Conservation (phyloP, 78 protist species). For the Paratrimastix pyriformis region DNA sequence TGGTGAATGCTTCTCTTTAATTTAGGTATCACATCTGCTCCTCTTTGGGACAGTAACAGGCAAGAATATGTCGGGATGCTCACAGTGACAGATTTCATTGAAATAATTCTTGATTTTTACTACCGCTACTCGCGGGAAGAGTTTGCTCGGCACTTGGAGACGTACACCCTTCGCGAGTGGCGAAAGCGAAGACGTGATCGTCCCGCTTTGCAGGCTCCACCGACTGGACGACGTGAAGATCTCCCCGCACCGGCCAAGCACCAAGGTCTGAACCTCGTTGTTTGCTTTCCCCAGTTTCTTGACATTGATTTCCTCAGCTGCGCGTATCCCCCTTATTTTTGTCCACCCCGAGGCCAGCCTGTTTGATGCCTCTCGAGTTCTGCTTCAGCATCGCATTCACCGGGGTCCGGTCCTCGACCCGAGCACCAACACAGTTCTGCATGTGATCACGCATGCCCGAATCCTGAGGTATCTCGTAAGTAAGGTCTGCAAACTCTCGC, state of each 20-base stretch:
- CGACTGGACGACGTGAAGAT: background rate
- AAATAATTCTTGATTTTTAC: conserved; percentile 34
- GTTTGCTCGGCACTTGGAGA: conserved; percentile 11
- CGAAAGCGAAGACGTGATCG: background rate
- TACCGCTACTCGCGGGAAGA: background rate
- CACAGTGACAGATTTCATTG: conserved; percentile 52
- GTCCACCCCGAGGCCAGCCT: conserved; percentile 29
- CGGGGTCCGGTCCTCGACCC: conserved; percentile 47
- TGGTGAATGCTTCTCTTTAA: background rate
- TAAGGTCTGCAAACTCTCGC: background rate
- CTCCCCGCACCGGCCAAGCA: background rate
- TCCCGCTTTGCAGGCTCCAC: background rate
- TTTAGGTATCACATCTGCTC: conserved; percentile 29
- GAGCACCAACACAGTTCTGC: conserved; percentile 13
- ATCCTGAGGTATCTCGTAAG: conserved; percentile 24
- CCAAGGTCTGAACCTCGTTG: background rate
- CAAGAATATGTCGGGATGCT: conserved; percentile 40
- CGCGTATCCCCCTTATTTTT: background rate
- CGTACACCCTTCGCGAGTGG: conserved; percentile 37
- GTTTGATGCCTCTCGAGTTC: background rate
- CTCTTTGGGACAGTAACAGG: conserved; percentile 36
- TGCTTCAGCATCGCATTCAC: conserved; percentile 29
- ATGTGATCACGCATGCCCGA: conserved; percentile 42
- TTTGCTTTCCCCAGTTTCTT: background rate
- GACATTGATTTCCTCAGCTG: too few species aligned